Conservation (phyloP, 768 basidiomycete genomes). For the Phanerochaete sordida region DNA sequence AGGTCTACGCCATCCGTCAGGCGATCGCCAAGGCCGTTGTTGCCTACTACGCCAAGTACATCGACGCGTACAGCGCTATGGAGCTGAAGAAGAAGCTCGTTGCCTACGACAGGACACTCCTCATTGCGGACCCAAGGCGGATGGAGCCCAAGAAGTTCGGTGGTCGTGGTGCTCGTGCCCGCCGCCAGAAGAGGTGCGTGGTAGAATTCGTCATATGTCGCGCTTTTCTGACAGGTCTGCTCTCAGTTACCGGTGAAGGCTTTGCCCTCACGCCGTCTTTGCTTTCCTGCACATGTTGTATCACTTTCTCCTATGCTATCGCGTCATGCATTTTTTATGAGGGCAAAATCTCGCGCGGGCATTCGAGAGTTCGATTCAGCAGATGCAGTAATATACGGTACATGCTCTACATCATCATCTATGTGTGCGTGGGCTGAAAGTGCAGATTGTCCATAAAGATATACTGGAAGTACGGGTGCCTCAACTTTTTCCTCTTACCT, state of each 20-base stretch:
- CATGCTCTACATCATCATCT: not conserved
- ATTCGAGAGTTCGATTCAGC: not conserved
- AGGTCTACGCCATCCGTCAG: slow-evolving; percentile 89
- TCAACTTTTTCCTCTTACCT: not conserved
- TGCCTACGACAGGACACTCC: slow-evolving; percentile 86
- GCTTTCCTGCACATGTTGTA: slow-evolving; percentile 38
- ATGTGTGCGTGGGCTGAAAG: not conserved
- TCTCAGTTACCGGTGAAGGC: slow-evolving; percentile 73
- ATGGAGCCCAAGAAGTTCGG: slow-evolving; percentile 99
- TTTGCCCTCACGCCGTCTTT: slow-evolving; percentile 30
- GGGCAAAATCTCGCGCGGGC: not conserved
- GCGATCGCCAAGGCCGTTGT: slow-evolving; percentile 97
- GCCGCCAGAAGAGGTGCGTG: slow-evolving; percentile 92
- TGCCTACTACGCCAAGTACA: slow-evolving; percentile 98
- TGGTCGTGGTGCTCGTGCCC: slow-evolving; percentile 96
- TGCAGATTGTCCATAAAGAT: not conserved
- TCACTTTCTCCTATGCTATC: slow-evolving; percentile 34
- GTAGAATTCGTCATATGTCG: not conserved
- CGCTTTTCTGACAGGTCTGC: not conserved
- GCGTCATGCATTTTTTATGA: slow-evolving; percentile 32
- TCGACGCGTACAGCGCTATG: slow-evolving; percentile 95
- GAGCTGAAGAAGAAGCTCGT: slow-evolving; percentile 98
- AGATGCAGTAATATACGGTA: not conserved
- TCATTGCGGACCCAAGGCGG: slow-evolving; percentile 94
- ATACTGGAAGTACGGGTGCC: not conserved